Evolutionary conservation across 2,329 filamentous ascomycete genomes (phyloP), one percentile per base, ranked within the genome.

Genomic region (Trichoderma endophyticum): DNA sequence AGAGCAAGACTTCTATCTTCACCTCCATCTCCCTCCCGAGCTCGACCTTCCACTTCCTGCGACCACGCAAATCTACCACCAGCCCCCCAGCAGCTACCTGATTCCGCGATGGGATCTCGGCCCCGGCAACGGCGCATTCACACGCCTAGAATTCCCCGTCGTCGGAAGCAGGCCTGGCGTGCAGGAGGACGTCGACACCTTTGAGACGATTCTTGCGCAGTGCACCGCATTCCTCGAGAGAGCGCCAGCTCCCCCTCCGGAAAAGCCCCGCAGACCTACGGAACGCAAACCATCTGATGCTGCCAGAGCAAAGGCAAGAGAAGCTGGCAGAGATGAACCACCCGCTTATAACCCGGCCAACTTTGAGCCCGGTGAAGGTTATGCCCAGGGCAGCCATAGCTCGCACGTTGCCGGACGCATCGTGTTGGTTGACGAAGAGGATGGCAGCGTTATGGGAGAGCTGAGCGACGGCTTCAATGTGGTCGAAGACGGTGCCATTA

Each of bases 191-290:
- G 87, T 97, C 56, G 94, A 98, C 79, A 98, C 95, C 0, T 98
- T 98, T 78, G 95, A 98, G 85, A 98, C 95, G 3, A 98, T 98
- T 75, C 87, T 98, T 65, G 95, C 95, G n/a, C 94, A 98, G 83
- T 98, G 95, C 82, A 98, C 95, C 2, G 93, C 95, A 2, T 98
- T 99, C 81, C 88, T 97, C 5, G 95, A 98, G 81, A 90, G 94
- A 59, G 91, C 93, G 11, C 86, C 91, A 54, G 90, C 93, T 18
- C 72, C 72, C 4, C 90, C 88, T 32, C 79, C 32, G 7, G 64
- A 67, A 24, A 76, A 76, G 73, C 21, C 34, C 14, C 34, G 56
- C 9, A n/a, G 28, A 6, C n/a, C 57, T 60, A n/a, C 28, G 11
- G 28, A 60, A 11, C 57, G 18, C 57, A 70, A 51, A 6, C 67